Evolutionary conservation across 148 eudicot species (phyloP), one percentile per base, ranked within the genome.

Genomic region (Rhododendron molle): DNA sequence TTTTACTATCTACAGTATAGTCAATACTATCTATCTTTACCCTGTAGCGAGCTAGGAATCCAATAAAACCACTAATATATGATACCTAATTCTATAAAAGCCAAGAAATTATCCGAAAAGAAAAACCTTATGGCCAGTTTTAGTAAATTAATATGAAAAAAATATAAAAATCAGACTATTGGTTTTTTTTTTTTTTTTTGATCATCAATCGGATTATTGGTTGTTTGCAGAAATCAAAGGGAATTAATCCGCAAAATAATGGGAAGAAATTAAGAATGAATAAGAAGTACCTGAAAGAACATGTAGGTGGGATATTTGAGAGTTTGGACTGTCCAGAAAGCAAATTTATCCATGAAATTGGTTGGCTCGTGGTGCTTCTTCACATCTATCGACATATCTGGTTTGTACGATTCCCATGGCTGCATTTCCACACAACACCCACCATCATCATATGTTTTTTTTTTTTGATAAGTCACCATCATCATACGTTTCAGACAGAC

Each of bases 301-400:
- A 85, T 16, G 34, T 85, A 58, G 43, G 83, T 79, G 32, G 87
- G 87, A 15, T 65, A 79, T 81, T 85, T 85, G 79, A 85, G 83
- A 50, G 44, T 65, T 80, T 85, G 87, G 49, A 85, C 87, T 18
- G 87, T 85, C 87, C 83, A 79, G 71, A 30, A 85, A 36, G 87
- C 87, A 85, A 85, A 85, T 80, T 85, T 85, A 34, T 85, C 87
- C 44, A 74, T 80, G 67, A 80, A 85, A 69, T 85, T 80, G 26
- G 32, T 2, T 0, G 87, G 87, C 38, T 67, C 36, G 4, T 85
- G 87, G 14, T 85, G 87, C 76, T 85, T 85, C 67, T 67, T 85
- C 13, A 85, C 69, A 47, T 85, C 83, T 30, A 85, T 85, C 0
- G 76, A 43, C 4, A 81, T 0, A 40, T 85, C 87, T 85, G 87